Evolutionary conservation across 306 rosid species (phyloP), one percentile per base, ranked within the genome.

Genomic region (Senna siamea): DNA sequence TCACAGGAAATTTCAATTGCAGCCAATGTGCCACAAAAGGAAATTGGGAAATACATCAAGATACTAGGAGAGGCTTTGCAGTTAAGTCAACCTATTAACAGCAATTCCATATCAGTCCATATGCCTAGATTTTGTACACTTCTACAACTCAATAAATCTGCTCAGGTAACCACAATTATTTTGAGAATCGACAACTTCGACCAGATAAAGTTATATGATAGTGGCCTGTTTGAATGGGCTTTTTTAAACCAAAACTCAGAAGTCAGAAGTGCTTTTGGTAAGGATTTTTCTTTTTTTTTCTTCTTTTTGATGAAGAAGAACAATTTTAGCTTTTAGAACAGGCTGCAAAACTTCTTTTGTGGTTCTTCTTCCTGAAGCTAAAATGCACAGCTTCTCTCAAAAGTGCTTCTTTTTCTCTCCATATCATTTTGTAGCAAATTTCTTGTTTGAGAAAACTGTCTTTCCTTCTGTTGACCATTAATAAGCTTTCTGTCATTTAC

Each of bases 91-190:
- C 99, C 99, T 68, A 84, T 94, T 73, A 94, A 94, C 76, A 92
- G 97, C 90, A 92, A 94, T 72, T 94, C 97, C 35, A 87, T 94
- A 74, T 92, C 96, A 5, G 99, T 94, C 46, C 97, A 94, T 74
- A 89, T 89, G 97, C 99, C 97, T 14, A 87, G 97, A 83, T 89
- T 92, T 86, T 94, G 99, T 88, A 88, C 97, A 7, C 99, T 91
- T 66, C 96, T 91, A 68, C 97, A 94, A 74, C 99, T 94, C 78
- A 94, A 89, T 80, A 89, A 92, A 82, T 94, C 97, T 80, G 99
- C 99, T 75, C 97, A 94, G 97, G 99, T 89, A 86, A 72, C 61
- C 18, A 8, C 19, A 8, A 44, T 53, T 37, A n/a, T 20, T 44
- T 51, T 66, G 5, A 59, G 59, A 47, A 22, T 76, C 74, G 32